phyloP scores from a whole-genome alignment of 176 grass and related monocot species.

The Pharus latifolius region DNA sequence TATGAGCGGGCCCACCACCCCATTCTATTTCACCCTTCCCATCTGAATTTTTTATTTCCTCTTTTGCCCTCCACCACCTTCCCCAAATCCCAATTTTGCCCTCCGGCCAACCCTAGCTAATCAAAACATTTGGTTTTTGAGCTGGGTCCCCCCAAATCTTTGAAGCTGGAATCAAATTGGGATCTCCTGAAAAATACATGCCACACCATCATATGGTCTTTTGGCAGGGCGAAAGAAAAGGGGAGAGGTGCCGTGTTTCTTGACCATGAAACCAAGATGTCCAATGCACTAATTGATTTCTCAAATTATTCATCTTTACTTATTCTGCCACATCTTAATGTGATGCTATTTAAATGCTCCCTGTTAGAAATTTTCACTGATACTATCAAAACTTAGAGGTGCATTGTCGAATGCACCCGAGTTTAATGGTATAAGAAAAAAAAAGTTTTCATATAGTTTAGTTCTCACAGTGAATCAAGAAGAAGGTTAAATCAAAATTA shows the following conservation, averaged over 20 bases:
- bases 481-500: too few relatives aligned
- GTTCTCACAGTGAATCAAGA: too few relatives aligned
- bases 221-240: background rate
- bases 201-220: background rate
- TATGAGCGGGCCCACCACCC: conserved; percentile 2
- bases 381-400: too few relatives aligned
- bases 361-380: too few relatives aligned
- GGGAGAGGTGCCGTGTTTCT: background rate
- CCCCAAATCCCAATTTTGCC: background rate
- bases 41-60: background rate
- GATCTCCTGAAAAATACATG: conserved; percentile 1
- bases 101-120: background rate
- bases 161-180: background rate
- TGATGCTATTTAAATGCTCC: too few relatives aligned
- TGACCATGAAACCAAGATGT: background rate
- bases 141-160: background rate
- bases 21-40: background rate
- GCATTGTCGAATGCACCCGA: too few relatives aligned
- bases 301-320: conserved; percentile 2
- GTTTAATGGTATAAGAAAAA: too few relatives aligned
- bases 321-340: too few relatives aligned
- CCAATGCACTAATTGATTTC: background rate
- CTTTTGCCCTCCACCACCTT: background rate
- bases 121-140: conserved; percentile 5
- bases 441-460: too few relatives aligned